phyloP scores from a whole-genome alignment of 768 basidiomycete genomes.

The Pleurotus cornucopiae region DNA sequence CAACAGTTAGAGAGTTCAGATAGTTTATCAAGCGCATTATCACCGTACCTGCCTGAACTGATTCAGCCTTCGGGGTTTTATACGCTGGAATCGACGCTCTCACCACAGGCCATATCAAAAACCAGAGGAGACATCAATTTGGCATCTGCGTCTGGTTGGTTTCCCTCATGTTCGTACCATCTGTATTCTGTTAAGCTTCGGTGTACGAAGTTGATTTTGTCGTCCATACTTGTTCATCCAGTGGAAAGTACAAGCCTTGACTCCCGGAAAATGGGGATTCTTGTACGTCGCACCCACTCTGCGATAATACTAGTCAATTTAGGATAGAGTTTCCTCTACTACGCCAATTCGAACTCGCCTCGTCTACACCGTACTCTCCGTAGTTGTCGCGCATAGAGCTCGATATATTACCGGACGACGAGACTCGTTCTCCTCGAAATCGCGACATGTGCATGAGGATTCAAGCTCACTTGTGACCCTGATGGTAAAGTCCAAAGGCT shows the following conservation, averaged over 20 bases:
- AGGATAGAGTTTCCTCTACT: conserved; percentile 39
- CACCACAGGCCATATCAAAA: conserved; percentile 57
- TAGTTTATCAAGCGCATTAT: no score
- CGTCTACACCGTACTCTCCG: conserved; percentile 15
- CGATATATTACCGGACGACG: conserved; percentile 2
- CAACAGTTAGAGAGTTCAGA: no score
- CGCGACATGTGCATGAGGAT: neutral
- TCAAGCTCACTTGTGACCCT: no score
- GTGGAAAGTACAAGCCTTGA: conserved; percentile 48
- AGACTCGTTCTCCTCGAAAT: conserved; percentile 3
- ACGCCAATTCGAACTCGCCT: conserved; percentile 46
- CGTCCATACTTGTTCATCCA: conserved; percentile 46
- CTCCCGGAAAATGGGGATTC: conserved; percentile 69
- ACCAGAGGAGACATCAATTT: conserved; percentile 25
- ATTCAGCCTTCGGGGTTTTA: no score
- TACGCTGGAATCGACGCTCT: no score
- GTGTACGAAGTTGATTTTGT: neutral
- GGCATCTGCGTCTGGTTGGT: conserved; percentile 6
- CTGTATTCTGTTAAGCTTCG: conserved; percentile 14
- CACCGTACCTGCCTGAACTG: no score
- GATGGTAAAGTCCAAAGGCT: no score
- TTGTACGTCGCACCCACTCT: conserved; percentile 67
- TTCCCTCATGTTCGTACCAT: conserved; percentile 34
- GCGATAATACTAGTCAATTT: conserved; percentile 41
- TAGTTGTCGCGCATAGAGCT: conserved; percentile 10